phyloP scores from a whole-genome alignment of 352 stramenopile genomes.

The Pythium rhizo-oryzae region DNA sequence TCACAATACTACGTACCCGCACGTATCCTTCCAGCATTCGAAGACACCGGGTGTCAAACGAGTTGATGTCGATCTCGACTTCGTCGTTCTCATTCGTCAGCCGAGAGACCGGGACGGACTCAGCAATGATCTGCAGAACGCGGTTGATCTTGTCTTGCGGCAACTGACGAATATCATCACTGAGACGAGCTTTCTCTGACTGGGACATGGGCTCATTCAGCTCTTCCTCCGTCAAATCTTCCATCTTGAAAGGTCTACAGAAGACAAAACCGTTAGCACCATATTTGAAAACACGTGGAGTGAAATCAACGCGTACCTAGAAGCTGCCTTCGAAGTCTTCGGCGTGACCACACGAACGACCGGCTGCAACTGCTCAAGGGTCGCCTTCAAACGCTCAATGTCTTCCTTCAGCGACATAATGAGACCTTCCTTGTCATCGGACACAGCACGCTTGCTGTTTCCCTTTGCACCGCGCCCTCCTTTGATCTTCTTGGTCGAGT shows the following conservation, averaged over 20 bases:
- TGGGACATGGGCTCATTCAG: conserved; percentile 87
- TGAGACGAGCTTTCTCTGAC: conserved; percentile 80
- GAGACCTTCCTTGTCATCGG: conserved; percentile 64
- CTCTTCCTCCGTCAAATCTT: conserved; percentile 88
- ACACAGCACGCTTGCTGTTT: conserved; percentile 61
- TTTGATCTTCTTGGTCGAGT: conserved; percentile 75
- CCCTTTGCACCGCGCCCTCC: conserved; percentile 77
- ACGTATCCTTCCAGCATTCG: conserved; percentile 91
- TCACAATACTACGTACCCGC: conserved; percentile 52
- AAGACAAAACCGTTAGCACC: not conserved
- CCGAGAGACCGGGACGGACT: conserved; percentile 84
- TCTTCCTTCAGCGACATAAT: conserved; percentile 90
- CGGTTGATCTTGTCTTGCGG: conserved; percentile 89
- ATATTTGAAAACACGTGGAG: not conserved
- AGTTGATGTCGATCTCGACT: conserved; percentile 91
- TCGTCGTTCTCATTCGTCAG: conserved; percentile 85
- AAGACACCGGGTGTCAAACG: conserved; percentile 85
- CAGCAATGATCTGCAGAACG: conserved; percentile 88
- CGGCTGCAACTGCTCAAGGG: conserved; percentile 81
- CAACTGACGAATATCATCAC: conserved; percentile 78
- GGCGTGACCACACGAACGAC: conserved; percentile 43
- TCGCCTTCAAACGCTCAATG: conserved; percentile 86
- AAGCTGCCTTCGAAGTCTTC: conserved; percentile 55
- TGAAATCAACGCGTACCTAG: conserved; percentile 43
- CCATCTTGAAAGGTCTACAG: conserved; percentile 85